Evolutionary conservation across 108 stramenopile species (phyloP).

Genomic region (Conticribra weissflogii): DNA sequence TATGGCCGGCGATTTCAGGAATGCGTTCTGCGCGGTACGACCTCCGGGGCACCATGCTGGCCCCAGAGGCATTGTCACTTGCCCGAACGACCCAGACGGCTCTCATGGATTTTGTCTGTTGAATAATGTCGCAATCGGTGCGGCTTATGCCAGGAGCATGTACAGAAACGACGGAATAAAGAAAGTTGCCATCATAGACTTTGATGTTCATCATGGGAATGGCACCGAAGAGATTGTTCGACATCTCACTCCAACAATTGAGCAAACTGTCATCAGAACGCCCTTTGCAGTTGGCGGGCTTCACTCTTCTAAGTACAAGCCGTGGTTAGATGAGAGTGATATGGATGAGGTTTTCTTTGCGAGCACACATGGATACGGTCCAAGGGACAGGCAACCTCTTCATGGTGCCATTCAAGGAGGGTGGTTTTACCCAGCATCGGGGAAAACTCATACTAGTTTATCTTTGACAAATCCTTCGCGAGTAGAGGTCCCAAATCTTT

Average conservation of each 20-base stretch:
- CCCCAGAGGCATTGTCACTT: conserved; percentile 91
- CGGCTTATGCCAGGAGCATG: conserved; percentile 94
- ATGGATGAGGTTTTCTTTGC: conserved; percentile 92
- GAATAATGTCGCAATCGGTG: conserved; percentile 98
- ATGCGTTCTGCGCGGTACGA: conserved; percentile 95
- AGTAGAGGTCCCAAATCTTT: conserved; percentile 71
- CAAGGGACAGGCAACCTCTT: conserved; percentile 70
- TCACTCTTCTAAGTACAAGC: conserved; percentile 73
- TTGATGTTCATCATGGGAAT: conserved; percentile 97
- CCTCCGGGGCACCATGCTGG: conserved; percentile 99
- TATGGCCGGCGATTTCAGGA: conserved; percentile 77
- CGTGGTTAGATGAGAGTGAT: conserved; percentile 93
- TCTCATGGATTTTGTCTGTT: conserved; percentile 98
- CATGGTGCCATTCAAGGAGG: conserved; percentile 57
- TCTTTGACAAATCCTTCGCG: conserved; percentile 60
- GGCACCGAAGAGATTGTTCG: conserved; percentile 95
- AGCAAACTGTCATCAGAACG: conserved; percentile 71
- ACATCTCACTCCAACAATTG: conserved; percentile 80
- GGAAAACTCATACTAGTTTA: conserved; percentile 69
- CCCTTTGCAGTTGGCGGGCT: conserved; percentile 83
- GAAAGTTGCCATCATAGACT: conserved; percentile 90
- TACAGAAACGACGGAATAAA: conserved; percentile 84
- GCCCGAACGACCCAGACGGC: conserved; percentile 87
- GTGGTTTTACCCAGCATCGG: conserved; percentile 92
- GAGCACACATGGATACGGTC: conserved; percentile 92